These are phyloP conservation scores for Oryza longistaminata DNA, from an alignment of 176 grass and related monocot genomes.

Conservation along the genomic window DNA sequence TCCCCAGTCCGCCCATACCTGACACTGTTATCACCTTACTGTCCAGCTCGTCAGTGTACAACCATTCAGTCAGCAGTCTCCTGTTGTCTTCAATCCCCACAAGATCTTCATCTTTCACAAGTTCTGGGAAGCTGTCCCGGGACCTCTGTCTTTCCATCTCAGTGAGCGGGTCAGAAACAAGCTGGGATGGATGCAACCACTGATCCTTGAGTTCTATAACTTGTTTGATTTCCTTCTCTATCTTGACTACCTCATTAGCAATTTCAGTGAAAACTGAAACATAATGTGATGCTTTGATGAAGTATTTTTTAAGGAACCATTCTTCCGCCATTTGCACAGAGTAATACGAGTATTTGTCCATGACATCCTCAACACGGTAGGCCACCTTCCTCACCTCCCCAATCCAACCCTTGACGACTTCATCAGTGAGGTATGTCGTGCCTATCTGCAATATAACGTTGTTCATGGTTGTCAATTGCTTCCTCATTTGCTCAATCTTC, in stretches of 20 bases:
- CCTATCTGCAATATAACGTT: background rate
- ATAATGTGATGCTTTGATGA: constrained; percentile 42
- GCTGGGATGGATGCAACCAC: constrained; percentile 42
- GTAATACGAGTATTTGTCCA: constrained; percentile 46
- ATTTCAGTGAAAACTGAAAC: constrained; percentile 33
- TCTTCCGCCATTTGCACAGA: constrained; percentile 32
- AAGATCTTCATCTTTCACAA: constrained; percentile 50
- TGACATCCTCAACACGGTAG: constrained; percentile 45
- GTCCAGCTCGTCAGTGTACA: constrained; percentile 31
- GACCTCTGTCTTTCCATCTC: constrained; percentile 36
- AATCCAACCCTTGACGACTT: constrained; percentile 33
- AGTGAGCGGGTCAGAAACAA: background rate
- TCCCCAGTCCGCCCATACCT: constrained; percentile 46
- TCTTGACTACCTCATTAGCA: background rate
- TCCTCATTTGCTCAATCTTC: constrained; percentile 21
- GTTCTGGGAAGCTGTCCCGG: constrained; percentile 33
- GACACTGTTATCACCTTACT: constrained; percentile 41
- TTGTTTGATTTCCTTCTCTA: constrained; percentile 32
- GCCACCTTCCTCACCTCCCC: constrained; percentile 37
- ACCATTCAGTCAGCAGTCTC: constrained; percentile 15
- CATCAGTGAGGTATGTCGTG: constrained; percentile 35
- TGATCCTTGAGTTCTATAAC: constrained; percentile 38
- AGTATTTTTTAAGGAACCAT: constrained; percentile 39
- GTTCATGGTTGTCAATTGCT: constrained; percentile 20
- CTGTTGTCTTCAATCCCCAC: constrained; percentile 40